phyloP scores from a whole-genome alignment of 2,329 filamentous ascomycete species.

The Ophiostoma ips region DNA sequence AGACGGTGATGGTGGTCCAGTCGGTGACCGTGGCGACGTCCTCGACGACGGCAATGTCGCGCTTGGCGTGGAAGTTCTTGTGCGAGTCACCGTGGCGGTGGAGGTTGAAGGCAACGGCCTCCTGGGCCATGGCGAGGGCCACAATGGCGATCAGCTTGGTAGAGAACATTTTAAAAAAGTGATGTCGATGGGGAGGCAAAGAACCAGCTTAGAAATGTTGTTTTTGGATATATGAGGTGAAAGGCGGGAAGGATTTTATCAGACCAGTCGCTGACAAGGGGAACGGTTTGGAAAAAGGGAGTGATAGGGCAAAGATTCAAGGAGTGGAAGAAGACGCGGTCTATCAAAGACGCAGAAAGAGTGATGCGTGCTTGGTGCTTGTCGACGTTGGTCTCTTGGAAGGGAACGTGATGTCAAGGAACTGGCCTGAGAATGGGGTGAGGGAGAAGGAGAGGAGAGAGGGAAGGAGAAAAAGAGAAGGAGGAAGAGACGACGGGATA shows the following conservation, averaged over 20 bases:
- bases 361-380: constrained; percentile 23
- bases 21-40: constrained; percentile 23
- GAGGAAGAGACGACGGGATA: not conserved
- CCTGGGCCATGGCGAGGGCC: constrained; percentile 29
- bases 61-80: constrained; percentile 21
- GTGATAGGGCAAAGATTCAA: constrained; percentile 6
- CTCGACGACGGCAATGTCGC: constrained; percentile 19
- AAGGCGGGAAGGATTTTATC: not conserved
- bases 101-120: constrained; percentile 27
- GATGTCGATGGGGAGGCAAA: not conserved
- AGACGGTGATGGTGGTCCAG: constrained; percentile 31
- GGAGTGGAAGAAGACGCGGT: constrained; percentile 20
- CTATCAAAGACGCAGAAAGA: constrained; percentile 39
- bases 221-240: too few relatives aligned
- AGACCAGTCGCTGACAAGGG: constrained; percentile 9
- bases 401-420: constrained; percentile 11
- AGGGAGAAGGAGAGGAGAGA: not conserved
- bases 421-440: constrained; percentile 3
- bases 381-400: constrained; percentile 12
- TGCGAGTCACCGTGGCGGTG: constrained; percentile 31
- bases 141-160: constrained; percentile 25
- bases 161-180: constrained; percentile 10
- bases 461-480: constrained; percentile 2
- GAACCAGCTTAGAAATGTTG: too few relatives aligned
- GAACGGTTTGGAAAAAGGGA: constrained; percentile 3